Base-by-base conservation (phyloP, 2,329 filamentous ascomycete species). In the Fusarium setosum region DNA sequence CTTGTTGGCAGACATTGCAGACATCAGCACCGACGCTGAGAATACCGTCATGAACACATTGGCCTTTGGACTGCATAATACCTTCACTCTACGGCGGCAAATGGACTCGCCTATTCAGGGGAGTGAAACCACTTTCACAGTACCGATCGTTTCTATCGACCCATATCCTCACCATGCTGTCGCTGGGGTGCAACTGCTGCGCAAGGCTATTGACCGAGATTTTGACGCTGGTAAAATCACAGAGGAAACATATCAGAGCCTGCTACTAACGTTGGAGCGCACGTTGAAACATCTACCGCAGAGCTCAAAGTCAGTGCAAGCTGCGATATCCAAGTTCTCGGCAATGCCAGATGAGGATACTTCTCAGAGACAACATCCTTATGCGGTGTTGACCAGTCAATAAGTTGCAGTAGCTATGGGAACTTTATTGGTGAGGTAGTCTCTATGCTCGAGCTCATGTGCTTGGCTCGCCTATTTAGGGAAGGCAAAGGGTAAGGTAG, bases 81-180 rank as follows among this genome's bases (percentile, higher is more conserved):
- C 59, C 0, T 70, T 72, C 7, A 71, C 63, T 7, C 18, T 74
- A 9, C 55, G 49, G 13, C 41, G 61, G 18, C 57, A 35, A 6
- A 20, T 35, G 15, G 34, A 17, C 7, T 11, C 17, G 17, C 38
- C 31, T 9, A 9, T 13, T 7, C 24, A 34, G n/a, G 34, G 56
- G 24, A 23, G 11, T 17, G 45, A 41, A 10, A 37, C 58, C 4
- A 21, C 38, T 9, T 58, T 72, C 23, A 72, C 68, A 2, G 66
- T 74, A 10, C 72, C 74, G 3, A 68, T 76, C 10, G 67, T 76
- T 4, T 72, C 74, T 9, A 74, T 76, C 18, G 74, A 76, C 37
- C 74, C 74, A 6, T 76, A 76, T 23, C 73, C 74, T 0, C 74
- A 76, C 21, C 74, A 76, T 29, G 68, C 74, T 20, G 73, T 76